Percentiles rank a stretch among this genome's conserved stretches.
Evolutionary conservation across 2,329 filamentous ascomycete species (phyloP).

Genomic region (Metarhizium album): DNA sequence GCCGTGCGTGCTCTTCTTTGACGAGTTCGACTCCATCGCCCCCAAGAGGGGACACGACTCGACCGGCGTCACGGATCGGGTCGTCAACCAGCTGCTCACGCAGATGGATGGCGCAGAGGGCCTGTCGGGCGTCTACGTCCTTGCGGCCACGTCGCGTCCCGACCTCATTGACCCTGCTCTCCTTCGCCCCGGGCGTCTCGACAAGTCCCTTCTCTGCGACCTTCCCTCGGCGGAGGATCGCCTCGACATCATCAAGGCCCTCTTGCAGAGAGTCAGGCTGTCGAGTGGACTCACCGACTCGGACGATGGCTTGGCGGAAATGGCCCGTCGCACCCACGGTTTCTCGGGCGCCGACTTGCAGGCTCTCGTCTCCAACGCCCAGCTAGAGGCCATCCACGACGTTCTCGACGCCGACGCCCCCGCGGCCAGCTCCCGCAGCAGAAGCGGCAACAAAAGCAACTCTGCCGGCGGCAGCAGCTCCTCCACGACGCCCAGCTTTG

Average conservation of each 20-base stretch:
- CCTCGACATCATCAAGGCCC: constrained; percentile 74
- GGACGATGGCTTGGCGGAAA: constrained; percentile 51
- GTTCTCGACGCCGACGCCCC: constrained; percentile 52
- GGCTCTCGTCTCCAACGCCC: constrained; percentile 89
- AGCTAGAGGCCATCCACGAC: constrained; percentile 94
- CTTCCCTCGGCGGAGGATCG: constrained; percentile 73
- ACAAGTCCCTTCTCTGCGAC: constrained; percentile 88
- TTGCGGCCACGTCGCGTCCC: constrained; percentile 86
- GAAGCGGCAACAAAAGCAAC: constrained; percentile 23
- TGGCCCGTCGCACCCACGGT: constrained; percentile 72
- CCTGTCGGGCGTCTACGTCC: constrained; percentile 85
- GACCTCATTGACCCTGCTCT: constrained; percentile 94
- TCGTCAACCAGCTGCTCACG: constrained; percentile 95
- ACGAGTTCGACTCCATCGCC: constrained; percentile 96
- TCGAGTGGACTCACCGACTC: constrained; percentile 51
- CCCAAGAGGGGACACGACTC: constrained; percentile 95
- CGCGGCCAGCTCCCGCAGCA: constrained; percentile 25
- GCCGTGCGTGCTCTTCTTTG: constrained; percentile 94
- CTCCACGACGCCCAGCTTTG: constrained; percentile 48
- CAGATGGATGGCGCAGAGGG: constrained; percentile 99
- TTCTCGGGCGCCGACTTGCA: constrained; percentile 93
- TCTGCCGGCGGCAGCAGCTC: constrained; percentile 14
- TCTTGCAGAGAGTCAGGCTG: constrained; percentile 73
- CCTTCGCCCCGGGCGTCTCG: constrained; percentile 79
- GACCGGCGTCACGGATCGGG: constrained; percentile 95